Percentiles rank a stretch among this genome's conserved stretches.
These are phyloP conservation scores for Hypsizygus ulmarius DNA, from an alignment of 1,284 basidiomycete species.

Conservation along the genomic window DNA sequence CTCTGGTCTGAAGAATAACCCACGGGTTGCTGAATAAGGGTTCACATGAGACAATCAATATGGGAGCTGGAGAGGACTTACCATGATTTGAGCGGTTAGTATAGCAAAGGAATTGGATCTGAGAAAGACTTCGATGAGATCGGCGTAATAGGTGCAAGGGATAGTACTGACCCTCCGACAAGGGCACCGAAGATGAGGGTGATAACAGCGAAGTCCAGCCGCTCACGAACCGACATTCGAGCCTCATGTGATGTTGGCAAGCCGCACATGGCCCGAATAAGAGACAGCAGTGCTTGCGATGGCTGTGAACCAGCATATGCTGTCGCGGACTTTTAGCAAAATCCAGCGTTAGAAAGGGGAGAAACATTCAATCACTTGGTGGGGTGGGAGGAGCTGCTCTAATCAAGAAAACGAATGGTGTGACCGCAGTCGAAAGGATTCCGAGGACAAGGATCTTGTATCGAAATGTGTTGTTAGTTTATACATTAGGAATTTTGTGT, in stretches of 20 bases:
- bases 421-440: slow-evolving; percentile 61
- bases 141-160: not conserved
- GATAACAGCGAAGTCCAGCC: slow-evolving; percentile 66
- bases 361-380: slow-evolving; percentile 52
- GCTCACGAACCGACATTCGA: slow-evolving; percentile 60
- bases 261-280: slow-evolving; percentile 58
- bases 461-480: not conserved
- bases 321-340: slow-evolving; percentile 26
- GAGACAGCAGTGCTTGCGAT: slow-evolving; percentile 49
- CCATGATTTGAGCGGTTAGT: slow-evolving; percentile 65
- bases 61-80: slow-evolving; percentile 29
- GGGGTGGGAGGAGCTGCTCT: slow-evolving; percentile 62
- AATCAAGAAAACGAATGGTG: slow-evolving; percentile 58
- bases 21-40: slow-evolving; percentile 52
- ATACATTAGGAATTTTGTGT: not conserved
- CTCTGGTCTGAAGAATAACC: slow-evolving; percentile 65
- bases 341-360: not conserved
- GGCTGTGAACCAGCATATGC: slow-evolving; percentile 64
- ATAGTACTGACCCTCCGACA: slow-evolving; percentile 51
- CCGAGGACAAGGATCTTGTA: slow-evolving; percentile 65
- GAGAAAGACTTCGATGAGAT: not conserved
- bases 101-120: slow-evolving; percentile 56
- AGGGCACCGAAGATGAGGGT: slow-evolving; percentile 59
- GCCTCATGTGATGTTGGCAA: slow-evolving; percentile 38
- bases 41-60: not conserved